Evolutionary conservation across 148 eudicot species (phyloP).

Genomic region (Cornus suecica): DNA sequence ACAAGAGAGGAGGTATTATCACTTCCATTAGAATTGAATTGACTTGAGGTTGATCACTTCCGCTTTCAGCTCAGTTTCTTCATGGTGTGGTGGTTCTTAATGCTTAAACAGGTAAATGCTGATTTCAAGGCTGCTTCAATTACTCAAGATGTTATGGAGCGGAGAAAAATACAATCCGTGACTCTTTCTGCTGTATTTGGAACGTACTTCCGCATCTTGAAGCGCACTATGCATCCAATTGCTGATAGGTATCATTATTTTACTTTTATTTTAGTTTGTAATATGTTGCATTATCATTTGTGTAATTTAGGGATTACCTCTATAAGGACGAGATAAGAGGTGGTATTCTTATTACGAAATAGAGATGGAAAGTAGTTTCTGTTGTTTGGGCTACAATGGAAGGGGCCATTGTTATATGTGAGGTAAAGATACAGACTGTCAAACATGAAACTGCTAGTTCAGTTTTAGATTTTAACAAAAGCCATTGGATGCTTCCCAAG

Average conservation of each 20-base stretch:
- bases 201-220: constrained; percentile 81
- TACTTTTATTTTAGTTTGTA: no score
- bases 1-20: constrained; percentile 76
- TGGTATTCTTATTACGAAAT: no score
- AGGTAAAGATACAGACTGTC: no score
- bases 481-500: no score
- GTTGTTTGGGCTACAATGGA: no score
- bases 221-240: constrained; percentile 50
- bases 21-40: neutral
- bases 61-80: neutral
- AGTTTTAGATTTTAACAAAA: no score
- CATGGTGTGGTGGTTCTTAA: neutral
- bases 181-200: constrained; percentile 76
- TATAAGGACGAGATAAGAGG: no score
- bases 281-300: no score
- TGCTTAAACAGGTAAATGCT: constrained; percentile 67
- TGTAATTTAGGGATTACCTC: no score
- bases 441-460: no score
- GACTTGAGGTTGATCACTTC: constrained; percentile 2
- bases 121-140: constrained; percentile 80
- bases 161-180: constrained; percentile 66
- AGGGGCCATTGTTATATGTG: no score
- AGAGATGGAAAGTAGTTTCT: no score
- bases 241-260: constrained; percentile 29
- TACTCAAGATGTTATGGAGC: constrained; percentile 65